phyloP scores from a whole-genome alignment of 768 basidiomycete genomes.

The Phylloporus sp. region DNA sequence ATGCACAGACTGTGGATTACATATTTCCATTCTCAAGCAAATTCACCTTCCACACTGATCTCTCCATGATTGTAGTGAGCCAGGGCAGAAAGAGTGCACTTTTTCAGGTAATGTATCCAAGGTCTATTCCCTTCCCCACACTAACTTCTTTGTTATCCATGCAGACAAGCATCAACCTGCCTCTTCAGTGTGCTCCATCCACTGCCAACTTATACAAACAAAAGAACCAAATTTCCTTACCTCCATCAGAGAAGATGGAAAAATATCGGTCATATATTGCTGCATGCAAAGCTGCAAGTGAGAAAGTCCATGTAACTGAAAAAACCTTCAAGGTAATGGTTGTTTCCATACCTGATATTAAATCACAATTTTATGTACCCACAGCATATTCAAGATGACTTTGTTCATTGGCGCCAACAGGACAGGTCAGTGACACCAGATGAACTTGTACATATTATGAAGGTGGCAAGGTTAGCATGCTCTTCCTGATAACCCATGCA shows the following conservation, averaged over 20 bases:
- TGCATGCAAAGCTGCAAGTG: constrained; percentile 46
- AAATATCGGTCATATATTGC: constrained; percentile 56
- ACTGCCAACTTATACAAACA: constrained; percentile 45
- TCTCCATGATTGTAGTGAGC: constrained; percentile 57
- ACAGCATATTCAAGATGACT: constrained; percentile 75
- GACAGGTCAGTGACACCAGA: constrained; percentile 44
- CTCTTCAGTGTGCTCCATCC: constrained; percentile 36
- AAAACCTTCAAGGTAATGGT: constrained; percentile 52
- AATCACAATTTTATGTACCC: not conserved
- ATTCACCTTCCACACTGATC: constrained; percentile 69
- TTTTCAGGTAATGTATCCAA: constrained; percentile 47
- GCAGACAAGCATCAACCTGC: constrained; percentile 58
- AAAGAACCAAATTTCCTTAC: constrained; percentile 39
- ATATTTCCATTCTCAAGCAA: constrained; percentile 65
- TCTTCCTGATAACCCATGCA: not conserved
- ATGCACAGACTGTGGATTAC: constrained; percentile 63
- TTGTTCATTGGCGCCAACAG: constrained; percentile 44
- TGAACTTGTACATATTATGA: constrained; percentile 64
- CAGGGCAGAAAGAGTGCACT: constrained; percentile 68
- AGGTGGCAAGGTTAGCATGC: constrained; percentile 55
- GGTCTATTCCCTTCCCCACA: not conserved
- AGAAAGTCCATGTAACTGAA: constrained; percentile 49
- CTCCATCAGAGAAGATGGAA: constrained; percentile 42
- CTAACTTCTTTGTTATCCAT: not conserved
- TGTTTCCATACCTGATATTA: not conserved